Percentiles rank a stretch among this genome's conserved stretches.
Evolutionary conservation across 306 rosid genomes (phyloP).

Genomic region (Cicer judaicum): DNA sequence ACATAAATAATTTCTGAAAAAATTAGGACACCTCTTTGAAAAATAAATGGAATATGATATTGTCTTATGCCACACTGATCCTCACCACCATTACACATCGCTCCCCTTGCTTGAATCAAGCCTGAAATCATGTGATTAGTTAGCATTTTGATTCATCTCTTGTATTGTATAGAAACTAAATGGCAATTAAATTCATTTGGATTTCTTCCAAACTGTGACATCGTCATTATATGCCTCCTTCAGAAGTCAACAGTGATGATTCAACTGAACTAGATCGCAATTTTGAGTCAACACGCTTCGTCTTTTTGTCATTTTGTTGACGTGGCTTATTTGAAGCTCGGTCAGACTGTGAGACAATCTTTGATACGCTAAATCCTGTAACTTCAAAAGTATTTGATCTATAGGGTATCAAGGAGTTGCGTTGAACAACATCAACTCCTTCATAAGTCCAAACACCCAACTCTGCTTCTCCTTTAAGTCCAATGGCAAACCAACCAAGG

Average conservation of each 20-base stretch:
- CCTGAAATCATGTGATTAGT: not conserved
- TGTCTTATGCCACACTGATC: slow-evolving; percentile 14
- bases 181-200: not conserved
- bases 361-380: slow-evolving; percentile 81
- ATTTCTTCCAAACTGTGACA: slow-evolving; percentile 1
- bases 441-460: slow-evolving; percentile 86
- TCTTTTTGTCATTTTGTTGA: slow-evolving; percentile 52
- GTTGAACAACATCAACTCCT: slow-evolving; percentile 74
- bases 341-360: slow-evolving; percentile 84
- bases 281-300: slow-evolving; percentile 45
- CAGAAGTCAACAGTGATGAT: slow-evolving; percentile 28
- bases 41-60: not conserved
- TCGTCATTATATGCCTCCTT: slow-evolving; percentile 35
- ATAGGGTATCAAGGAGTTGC: slow-evolving; percentile 73
- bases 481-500: slow-evolving; percentile 92
- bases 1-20: not conserved
- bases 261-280: slow-evolving; percentile 37
- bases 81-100: not conserved
- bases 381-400: slow-evolving; percentile 72
- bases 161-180: slow-evolving; percentile 17
- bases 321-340: slow-evolving; percentile 56
- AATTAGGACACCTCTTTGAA: not conserved
- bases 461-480: slow-evolving; percentile 85
- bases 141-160: slow-evolving; percentile 14
- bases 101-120: not conserved